A percentile compares a stretch with the other conserved stretches of the same genome.
Evolutionary conservation across 345 rosid genomes (phyloP).

Genomic region (Eucalyptus sideroxylon): DNA sequence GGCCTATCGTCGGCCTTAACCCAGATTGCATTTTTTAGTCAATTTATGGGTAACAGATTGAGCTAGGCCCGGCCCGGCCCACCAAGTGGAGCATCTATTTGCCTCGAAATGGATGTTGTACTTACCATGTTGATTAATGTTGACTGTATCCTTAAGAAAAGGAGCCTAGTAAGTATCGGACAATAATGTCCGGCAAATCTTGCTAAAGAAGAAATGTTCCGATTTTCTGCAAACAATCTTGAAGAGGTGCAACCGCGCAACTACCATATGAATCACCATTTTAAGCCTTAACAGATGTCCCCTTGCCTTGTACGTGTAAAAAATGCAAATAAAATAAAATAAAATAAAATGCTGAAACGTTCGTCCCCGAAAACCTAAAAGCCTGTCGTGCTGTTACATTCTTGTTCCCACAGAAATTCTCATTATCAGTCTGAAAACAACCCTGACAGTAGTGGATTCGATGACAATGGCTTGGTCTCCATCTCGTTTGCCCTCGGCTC

Average conservation of each 20-base stretch:
- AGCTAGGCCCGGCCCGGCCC: not conserved
- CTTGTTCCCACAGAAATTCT: not conserved
- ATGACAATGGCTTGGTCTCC: conserved; percentile 17
- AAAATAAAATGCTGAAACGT: not conserved
- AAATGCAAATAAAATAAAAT: not conserved
- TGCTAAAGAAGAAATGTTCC: not conserved
- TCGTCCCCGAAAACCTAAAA: not conserved
- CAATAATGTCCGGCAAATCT: not conserved
- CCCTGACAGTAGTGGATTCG: not conserved
- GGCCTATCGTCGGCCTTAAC: not conserved
- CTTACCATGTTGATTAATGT: not conserved
- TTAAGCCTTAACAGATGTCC: not conserved
- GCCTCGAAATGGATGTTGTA: not conserved
- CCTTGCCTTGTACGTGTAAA: not conserved
- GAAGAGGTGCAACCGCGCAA: not conserved
- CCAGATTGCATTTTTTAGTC: not conserved
- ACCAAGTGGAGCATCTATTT: not conserved
- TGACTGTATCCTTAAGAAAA: not conserved
- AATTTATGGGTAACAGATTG: not conserved
- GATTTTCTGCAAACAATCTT: not conserved
- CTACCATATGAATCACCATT: not conserved
- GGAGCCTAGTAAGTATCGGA: not conserved
- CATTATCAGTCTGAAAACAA: not conserved
- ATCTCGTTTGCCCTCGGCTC: not conserved
- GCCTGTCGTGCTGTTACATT: not conserved